These are phyloP conservation scores for Aegilops longissima DNA, from an alignment of 176 grass and related monocot species.

Conservation along the genomic window DNA sequence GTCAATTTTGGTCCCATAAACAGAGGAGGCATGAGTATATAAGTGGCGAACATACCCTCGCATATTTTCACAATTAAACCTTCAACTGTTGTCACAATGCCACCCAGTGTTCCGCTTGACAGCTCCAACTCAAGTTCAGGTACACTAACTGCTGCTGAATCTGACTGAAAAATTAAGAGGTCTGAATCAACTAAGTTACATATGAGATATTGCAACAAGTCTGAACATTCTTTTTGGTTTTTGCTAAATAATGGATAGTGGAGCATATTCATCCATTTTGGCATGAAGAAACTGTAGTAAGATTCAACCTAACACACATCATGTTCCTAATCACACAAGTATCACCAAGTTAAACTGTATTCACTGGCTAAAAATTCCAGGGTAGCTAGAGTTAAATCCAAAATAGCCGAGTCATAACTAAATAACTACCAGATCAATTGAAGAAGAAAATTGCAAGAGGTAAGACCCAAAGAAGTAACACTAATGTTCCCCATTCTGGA, in stretches of 20 bases:
- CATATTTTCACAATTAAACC: slow-evolving; percentile 90
- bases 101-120: slow-evolving; percentile 81
- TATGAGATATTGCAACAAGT: not conserved
- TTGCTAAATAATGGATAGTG: not conserved
- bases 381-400: not conserved
- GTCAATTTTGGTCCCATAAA: not conserved
- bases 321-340: not conserved
- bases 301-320: not conserved
- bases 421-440: not conserved
- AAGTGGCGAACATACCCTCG: slow-evolving; percentile 57
- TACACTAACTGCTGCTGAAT: slow-evolving; percentile 73
- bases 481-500: not conserved
- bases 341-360: not conserved
- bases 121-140: slow-evolving; percentile 96
- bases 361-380: not conserved
- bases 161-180: slow-evolving; percentile 51
- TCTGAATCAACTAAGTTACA: not conserved
- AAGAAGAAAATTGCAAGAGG: not conserved
- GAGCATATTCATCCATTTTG: not conserved
- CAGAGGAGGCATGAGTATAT: not conserved
- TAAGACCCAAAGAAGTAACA: not conserved
- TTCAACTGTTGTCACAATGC: slow-evolving; percentile 94
- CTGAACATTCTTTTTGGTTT: not conserved
- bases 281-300: not conserved
- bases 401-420: not conserved